These are phyloP conservation scores for Paraphaeosphaeria minitans DNA, from an alignment of 2,329 filamentous ascomycete genomes.

Conservation along the genomic window DNA sequence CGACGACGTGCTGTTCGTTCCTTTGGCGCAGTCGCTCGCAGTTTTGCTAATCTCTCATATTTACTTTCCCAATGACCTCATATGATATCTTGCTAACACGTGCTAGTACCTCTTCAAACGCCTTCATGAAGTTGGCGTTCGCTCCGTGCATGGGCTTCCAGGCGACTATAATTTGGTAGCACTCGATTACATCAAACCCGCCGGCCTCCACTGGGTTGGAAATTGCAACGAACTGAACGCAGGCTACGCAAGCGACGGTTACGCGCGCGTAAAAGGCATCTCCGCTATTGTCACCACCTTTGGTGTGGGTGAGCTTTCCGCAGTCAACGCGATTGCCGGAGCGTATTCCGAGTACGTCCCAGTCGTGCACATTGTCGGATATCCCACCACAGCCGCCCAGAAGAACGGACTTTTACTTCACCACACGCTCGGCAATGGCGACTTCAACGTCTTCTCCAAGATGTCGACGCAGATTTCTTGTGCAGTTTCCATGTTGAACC, in stretches of 20 bases:
- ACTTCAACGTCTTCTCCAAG: slow-evolving; percentile 81
- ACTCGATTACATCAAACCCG: slow-evolving; percentile 62
- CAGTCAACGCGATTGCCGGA: slow-evolving; percentile 55
- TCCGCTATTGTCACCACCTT: slow-evolving; percentile 55
- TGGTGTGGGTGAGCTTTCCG: slow-evolving; percentile 55
- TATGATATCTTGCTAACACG: slow-evolving; percentile 3
- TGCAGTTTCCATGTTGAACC: slow-evolving; percentile 71
- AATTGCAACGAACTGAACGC: slow-evolving; percentile 68
- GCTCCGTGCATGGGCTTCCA: slow-evolving; percentile 54
- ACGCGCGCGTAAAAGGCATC: slow-evolving; percentile 54
- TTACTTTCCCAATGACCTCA: no score
- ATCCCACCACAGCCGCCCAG: slow-evolving; percentile 49
- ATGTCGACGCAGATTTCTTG: slow-evolving; percentile 77
- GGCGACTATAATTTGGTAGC: slow-evolving; percentile 54
- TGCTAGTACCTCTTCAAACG: slow-evolving; percentile 47
- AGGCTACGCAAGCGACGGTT: slow-evolving; percentile 55
- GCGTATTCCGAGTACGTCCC: slow-evolving; percentile 55
- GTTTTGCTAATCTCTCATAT: no score
- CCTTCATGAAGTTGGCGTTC: slow-evolving; percentile 51
- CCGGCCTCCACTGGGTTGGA: slow-evolving; percentile 62
- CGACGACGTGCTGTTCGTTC: no score
- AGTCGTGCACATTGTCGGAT: slow-evolving; percentile 55
- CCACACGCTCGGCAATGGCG: slow-evolving; percentile 60
- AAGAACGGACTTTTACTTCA: slow-evolving; percentile 51
- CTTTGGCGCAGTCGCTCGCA: no score